Evolutionary conservation across 306 rosid species (phyloP).

Genomic region (Cicer arietinum): DNA sequence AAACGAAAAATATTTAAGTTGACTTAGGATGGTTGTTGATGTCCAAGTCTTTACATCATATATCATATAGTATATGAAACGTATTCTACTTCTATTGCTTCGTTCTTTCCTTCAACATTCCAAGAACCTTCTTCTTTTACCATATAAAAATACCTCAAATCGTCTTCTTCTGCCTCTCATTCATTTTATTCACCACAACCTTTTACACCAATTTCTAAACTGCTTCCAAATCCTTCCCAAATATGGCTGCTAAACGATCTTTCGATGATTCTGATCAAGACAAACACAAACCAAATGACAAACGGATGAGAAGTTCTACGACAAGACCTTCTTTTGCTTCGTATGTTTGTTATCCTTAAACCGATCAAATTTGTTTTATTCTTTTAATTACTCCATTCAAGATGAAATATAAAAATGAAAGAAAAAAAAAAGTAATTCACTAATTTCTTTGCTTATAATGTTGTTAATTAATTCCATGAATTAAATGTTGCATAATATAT

Average conservation of each 20-base stretch:
- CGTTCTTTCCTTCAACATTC: constrained; percentile 69
- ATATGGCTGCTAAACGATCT: constrained; percentile 74
- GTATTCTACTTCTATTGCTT: constrained; percentile 42
- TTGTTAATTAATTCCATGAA: not conserved
- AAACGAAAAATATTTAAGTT: constrained; percentile 41
- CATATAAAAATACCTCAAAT: not conserved
- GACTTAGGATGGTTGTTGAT: constrained; percentile 58
- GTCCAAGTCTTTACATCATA: constrained; percentile 55
- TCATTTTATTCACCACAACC: constrained; percentile 18
- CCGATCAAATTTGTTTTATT: not conserved
- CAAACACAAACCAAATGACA: constrained; percentile 53
- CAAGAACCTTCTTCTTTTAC: constrained; percentile 57
- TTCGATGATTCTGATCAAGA: constrained; percentile 53
- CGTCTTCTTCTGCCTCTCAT: not conserved
- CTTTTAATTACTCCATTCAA: no score
- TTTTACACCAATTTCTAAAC: not conserved
- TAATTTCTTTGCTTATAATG: no score
- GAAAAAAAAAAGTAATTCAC: no score
- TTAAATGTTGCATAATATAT: not conserved
- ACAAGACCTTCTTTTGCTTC: constrained; percentile 70
- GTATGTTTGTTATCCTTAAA: constrained; percentile 50
- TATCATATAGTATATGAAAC: constrained; percentile 29
- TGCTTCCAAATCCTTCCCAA: not conserved
- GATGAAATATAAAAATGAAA: no score
- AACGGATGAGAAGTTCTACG: constrained; percentile 50